phyloP scores from a whole-genome alignment of 2,329 filamentous ascomycete genomes.

The Paramyrothecium roridum region DNA sequence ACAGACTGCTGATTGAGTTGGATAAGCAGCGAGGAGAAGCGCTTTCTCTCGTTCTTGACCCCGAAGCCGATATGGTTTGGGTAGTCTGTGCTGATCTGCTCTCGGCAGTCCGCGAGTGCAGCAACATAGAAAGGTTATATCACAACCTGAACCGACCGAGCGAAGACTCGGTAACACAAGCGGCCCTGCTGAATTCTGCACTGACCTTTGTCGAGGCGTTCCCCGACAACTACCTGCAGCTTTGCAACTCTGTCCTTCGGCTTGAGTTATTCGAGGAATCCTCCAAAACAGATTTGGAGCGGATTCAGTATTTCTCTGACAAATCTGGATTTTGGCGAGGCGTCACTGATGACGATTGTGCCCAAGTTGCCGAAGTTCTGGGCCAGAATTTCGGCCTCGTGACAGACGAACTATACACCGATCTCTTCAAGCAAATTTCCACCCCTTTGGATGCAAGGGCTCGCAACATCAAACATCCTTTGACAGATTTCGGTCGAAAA shows the following conservation, averaged over 20 bases:
- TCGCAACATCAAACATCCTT: slow-evolving; percentile 44
- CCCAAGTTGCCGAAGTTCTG: slow-evolving; percentile 65
- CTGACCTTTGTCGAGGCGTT: slow-evolving; percentile 68
- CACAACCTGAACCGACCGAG: slow-evolving; percentile 61
- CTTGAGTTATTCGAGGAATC: slow-evolving; percentile 74
- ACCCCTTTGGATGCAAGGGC: slow-evolving; percentile 42
- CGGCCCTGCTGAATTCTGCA: slow-evolving; percentile 66
- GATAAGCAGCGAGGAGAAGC: slow-evolving; percentile 84
- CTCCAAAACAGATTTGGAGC: slow-evolving; percentile 65
- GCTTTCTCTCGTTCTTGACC: slow-evolving; percentile 73
- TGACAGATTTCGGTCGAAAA: slow-evolving; percentile 75
- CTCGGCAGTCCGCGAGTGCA: slow-evolving; percentile 76
- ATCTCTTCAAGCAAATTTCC: slow-evolving; percentile 44
- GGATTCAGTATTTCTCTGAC: slow-evolving; percentile 76
- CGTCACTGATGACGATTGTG: slow-evolving; percentile 78
- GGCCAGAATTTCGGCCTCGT: slow-evolving; percentile 62
- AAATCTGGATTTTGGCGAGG: slow-evolving; percentile 74
- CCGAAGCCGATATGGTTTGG: slow-evolving; percentile 71
- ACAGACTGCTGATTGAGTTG: slow-evolving; percentile 78
- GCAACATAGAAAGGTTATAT: slow-evolving; percentile 69
- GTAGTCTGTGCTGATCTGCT: slow-evolving; percentile 79
- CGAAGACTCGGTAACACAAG: slow-evolving; percentile 49
- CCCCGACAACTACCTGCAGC: slow-evolving; percentile 64
- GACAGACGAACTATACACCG: slow-evolving; percentile 50
- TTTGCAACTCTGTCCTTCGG: slow-evolving; percentile 64